Evolutionary conservation across 2,329 filamentous ascomycete genomes (phyloP).

Genomic region (Calonectria pteridis): DNA sequence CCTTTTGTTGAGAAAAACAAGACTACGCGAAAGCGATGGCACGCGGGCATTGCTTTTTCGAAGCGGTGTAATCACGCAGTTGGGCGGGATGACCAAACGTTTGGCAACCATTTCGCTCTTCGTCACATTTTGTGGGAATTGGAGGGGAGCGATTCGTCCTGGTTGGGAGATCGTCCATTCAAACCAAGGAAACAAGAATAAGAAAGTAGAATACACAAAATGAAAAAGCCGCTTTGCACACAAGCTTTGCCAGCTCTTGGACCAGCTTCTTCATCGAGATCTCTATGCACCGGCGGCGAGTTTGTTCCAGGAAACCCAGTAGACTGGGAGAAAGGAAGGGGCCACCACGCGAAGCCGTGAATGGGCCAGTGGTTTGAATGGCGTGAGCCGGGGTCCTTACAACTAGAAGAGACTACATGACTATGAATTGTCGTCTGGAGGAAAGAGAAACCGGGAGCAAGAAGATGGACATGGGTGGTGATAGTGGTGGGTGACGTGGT

Average conservation of each 20-base stretch:
- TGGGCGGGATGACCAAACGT: background rate
- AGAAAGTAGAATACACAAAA: background rate
- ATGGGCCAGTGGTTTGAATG: background rate
- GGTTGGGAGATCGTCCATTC: too few species aligned
- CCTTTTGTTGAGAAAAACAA: background rate
- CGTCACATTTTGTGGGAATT: background rate
- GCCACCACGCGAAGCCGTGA: slow-evolving; percentile 40
- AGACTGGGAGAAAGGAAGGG: slow-evolving; percentile 38
- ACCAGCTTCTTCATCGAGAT: background rate
- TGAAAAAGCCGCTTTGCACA: background rate
- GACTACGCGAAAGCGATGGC: background rate
- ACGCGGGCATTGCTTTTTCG: background rate
- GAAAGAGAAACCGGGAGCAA: background rate
- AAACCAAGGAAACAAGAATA: background rate
- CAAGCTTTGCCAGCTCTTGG: background rate
- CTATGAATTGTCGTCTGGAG: too few species aligned
- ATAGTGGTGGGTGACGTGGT: background rate
- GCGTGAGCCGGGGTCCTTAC: background rate
- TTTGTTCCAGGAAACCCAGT: slow-evolving; percentile 30
- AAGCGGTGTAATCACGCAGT: background rate
- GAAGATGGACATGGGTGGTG: background rate
- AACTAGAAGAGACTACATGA: background rate
- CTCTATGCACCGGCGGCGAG: background rate
- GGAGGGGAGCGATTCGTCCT: background rate
- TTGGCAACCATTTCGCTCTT: background rate